Conservation (phyloP, 441 rosid genomes). For the Erodium texanum region DNA sequence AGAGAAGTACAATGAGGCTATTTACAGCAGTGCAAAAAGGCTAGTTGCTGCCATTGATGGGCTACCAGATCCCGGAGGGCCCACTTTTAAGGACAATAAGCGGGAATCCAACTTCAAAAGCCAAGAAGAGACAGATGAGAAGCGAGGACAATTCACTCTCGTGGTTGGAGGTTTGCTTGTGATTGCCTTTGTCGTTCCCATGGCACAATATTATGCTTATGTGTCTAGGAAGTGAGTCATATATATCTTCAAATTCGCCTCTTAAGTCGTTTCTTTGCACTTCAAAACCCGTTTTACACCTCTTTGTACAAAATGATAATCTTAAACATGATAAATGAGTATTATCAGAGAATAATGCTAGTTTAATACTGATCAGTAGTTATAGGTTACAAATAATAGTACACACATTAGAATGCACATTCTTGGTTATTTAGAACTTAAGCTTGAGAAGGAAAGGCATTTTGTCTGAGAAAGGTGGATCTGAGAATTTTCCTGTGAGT, state of each 20-base stretch:
- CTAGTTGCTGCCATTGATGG: conserved; percentile 89
- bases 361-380: conserved; percentile 10
- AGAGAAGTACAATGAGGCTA: conserved; percentile 90
- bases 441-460: conserved; percentile 74
- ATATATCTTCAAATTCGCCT: conserved; percentile 10
- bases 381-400: conserved; percentile 2
- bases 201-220: conserved; percentile 95
- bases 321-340: conserved; percentile 24
- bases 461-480: conserved; percentile 67
- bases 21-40: conserved; percentile 67
- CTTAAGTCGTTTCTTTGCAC: conserved; percentile 12
- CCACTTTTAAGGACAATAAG: conserved; percentile 52
- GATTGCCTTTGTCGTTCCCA: conserved; percentile 88
- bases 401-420: neutral
- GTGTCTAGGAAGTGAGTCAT: conserved; percentile 60
- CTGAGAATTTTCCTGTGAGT: conserved; percentile 66
- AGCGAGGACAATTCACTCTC: conserved; percentile 84
- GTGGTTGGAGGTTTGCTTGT: conserved; percentile 91
- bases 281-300: conserved; percentile 8
- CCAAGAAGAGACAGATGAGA: conserved; percentile 88
- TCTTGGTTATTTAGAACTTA: conserved; percentile 40
- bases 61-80: conserved; percentile 89
- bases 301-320: conserved; percentile 26
- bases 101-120: conserved; percentile 82
- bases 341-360: conserved; percentile 18